A percentile compares a stretch with the other conserved stretches of the same genome.
These are phyloP conservation scores for Phytopythium litorale DNA, from an alignment of 352 stramenopile genomes.

Conservation along the genomic window DNA sequence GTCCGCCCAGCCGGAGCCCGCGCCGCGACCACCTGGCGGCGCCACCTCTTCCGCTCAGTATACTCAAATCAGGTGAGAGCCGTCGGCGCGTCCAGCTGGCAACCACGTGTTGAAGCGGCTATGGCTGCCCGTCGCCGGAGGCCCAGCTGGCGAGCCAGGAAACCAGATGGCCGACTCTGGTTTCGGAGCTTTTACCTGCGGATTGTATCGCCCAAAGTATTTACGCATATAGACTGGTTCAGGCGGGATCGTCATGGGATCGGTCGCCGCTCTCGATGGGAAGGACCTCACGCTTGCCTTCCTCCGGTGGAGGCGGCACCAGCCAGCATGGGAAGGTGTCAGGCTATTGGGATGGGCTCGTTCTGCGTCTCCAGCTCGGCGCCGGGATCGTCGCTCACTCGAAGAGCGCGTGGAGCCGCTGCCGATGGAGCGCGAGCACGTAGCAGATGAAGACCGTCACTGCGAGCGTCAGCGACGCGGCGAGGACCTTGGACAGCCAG, in stretches of 20 bases:
- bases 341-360: too few species aligned
- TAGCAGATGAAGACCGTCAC: background rate
- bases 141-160: background rate
- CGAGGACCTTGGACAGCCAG: conserved; percentile 7
- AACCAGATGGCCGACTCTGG: background rate
- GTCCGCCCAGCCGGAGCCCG: conserved; percentile 1
- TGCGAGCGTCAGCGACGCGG: background rate
- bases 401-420: conserved; percentile 3
- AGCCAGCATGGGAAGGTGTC: background rate
- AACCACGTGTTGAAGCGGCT: background rate
- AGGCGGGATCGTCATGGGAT: background rate
- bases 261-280: background rate
- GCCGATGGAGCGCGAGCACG: background rate
- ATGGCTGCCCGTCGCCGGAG: background rate
- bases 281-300: background rate
- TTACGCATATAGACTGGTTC: background rate
- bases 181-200: background rate
- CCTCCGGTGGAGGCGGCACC: too few species aligned
- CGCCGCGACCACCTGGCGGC: background rate
- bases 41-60: background rate
- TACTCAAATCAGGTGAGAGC: background rate
- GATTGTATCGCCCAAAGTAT: background rate
- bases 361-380: too few species aligned
- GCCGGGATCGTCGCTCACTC: background rate
- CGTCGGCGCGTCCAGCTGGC: background rate